Conservation (phyloP, 2,329 filamentous ascomycete species). For the Didymella pomorum region DNA sequence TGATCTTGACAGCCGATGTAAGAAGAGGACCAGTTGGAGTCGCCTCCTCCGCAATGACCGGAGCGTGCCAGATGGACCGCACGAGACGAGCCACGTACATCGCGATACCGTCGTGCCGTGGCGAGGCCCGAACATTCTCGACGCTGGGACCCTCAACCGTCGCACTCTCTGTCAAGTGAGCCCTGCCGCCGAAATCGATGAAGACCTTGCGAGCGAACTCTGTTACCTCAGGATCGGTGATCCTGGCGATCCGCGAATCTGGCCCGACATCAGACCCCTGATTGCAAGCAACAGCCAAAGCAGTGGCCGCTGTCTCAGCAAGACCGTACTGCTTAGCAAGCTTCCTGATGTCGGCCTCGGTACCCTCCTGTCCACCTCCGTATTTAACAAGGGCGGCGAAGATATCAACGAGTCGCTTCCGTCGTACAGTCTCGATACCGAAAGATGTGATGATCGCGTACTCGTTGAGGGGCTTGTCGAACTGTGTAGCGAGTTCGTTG, state of each 20-base stretch:
- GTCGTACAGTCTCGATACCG: constrained; percentile 84
- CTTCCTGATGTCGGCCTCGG: constrained; percentile 81
- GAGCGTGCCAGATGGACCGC: constrained; percentile 84
- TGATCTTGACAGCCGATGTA: constrained; percentile 68
- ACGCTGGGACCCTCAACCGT: constrained; percentile 69
- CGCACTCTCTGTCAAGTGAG: constrained; percentile 81
- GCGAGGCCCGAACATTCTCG: constrained; percentile 86
- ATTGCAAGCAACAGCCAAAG: constrained; percentile 92
- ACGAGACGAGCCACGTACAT: constrained; percentile 89
- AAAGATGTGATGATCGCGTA: constrained; percentile 91
- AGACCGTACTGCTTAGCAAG: constrained; percentile 89
- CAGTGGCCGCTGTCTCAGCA: constrained; percentile 87
- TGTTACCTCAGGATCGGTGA: constrained; percentile 83
- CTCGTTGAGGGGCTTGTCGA: constrained; percentile 81
- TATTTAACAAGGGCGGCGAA: constrained; percentile 83
- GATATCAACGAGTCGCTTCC: constrained; percentile 86
- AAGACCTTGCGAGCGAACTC: constrained; percentile 87
- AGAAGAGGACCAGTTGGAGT: constrained; percentile 69
- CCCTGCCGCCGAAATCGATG: constrained; percentile 90
- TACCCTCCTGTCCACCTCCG: constrained; percentile 76
- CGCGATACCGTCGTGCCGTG: constrained; percentile 85
- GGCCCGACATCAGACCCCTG: constrained; percentile 83
- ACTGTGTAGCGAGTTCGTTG: constrained; percentile 96
- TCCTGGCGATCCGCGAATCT: constrained; percentile 72
- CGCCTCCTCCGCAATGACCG: constrained; percentile 68